Percentiles rank a stretch among this genome's conserved stretches.
These are phyloP conservation scores for Sporothrix schenckii DNA, from an alignment of 2,329 filamentous ascomycete genomes.

Conservation along the genomic window DNA sequence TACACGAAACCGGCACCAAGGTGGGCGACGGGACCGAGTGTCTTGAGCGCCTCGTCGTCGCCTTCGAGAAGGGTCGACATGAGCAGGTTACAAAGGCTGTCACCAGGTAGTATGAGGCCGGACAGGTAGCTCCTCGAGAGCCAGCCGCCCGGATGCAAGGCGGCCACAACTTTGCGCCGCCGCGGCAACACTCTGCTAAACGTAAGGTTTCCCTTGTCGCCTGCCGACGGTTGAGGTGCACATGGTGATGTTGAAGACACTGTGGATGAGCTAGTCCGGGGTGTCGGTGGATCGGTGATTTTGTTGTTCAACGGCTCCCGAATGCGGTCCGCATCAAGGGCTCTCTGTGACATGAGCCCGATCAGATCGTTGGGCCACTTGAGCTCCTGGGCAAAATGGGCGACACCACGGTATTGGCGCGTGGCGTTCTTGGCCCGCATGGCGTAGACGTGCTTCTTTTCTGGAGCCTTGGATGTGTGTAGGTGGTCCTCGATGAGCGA, in stretches of 20 bases:
- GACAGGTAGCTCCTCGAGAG: constrained; percentile 69
- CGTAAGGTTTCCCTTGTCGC: constrained; percentile 33
- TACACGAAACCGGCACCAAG: constrained; percentile 68
- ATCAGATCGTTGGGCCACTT: constrained; percentile 59
- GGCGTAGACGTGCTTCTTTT: constrained; percentile 48
- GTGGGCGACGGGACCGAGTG: constrained; percentile 62
- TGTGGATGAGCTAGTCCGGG: constrained; percentile 37
- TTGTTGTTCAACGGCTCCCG: constrained; percentile 47
- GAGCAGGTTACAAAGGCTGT: constrained; percentile 63
- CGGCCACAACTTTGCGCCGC: constrained; percentile 59
- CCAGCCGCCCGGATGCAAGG: constrained; percentile 64
- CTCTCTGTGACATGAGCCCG: constrained; percentile 18
- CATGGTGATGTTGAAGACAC: constrained; percentile 31
- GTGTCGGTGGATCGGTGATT: constrained; percentile 41
- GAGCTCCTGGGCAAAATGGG: constrained; percentile 65
- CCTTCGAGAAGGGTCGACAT: constrained; percentile 69
- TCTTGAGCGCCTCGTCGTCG: constrained; percentile 61
- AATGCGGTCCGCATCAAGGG: not conserved
- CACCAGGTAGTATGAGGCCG: constrained; percentile 66
- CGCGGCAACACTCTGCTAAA: constrained; percentile 47
- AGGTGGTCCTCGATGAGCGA: constrained; percentile 43
- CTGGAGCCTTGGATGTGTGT: constrained; percentile 37
- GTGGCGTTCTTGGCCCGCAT: constrained; percentile 60
- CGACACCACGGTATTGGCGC: constrained; percentile 63
- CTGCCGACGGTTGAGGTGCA: constrained; percentile 28